These are phyloP conservation scores for Iodosphaeria phyllophila DNA, from an alignment of 2,329 filamentous ascomycete genomes.

Conservation along the genomic window DNA sequence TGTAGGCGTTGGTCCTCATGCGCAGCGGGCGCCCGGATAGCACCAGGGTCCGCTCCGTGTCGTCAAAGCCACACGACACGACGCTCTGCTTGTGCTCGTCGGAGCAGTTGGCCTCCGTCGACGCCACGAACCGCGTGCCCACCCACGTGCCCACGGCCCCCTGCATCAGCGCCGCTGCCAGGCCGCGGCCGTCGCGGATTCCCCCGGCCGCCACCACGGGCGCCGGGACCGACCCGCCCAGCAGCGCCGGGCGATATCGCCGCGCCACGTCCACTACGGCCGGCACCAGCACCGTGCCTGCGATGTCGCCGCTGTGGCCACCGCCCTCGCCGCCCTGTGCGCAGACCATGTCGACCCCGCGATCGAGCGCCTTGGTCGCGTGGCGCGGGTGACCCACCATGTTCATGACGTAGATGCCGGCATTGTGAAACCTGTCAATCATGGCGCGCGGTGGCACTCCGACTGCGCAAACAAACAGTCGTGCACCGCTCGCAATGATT, in stretches of 20 bases:
- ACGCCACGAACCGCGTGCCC: constrained; percentile 79
- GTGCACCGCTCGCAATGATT: constrained; percentile 66
- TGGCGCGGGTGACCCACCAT: constrained; percentile 93
- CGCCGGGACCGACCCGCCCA: constrained; percentile 52
- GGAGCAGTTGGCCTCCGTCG: constrained; percentile 62
- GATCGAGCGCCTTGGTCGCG: constrained; percentile 69
- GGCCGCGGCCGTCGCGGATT: constrained; percentile 61
- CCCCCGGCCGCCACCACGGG: constrained; percentile 82
- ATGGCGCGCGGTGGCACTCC: constrained; percentile 62
- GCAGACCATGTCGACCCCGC: constrained; percentile 80
- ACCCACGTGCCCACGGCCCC: constrained; percentile 87
- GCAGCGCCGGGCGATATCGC: constrained; percentile 46
- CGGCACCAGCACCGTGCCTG: constrained; percentile 72
- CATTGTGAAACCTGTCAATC: constrained; percentile 59
- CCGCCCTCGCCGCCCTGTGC: constrained; percentile 88
- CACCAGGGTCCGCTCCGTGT: constrained; percentile 69
- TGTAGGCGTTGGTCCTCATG: constrained; percentile 67
- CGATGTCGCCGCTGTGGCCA: constrained; percentile 78
- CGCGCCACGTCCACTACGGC: constrained; percentile 70
- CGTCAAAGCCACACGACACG: constrained; percentile 58
- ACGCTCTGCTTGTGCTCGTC: constrained; percentile 71
- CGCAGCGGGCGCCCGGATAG: constrained; percentile 66
- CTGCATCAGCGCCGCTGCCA: constrained; percentile 72
- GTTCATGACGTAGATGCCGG: constrained; percentile 81
- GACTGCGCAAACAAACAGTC: constrained; percentile 72